Evolutionary conservation across 2,329 filamentous ascomycete species (phyloP).

Genomic region (Cladosporium velox): DNA sequence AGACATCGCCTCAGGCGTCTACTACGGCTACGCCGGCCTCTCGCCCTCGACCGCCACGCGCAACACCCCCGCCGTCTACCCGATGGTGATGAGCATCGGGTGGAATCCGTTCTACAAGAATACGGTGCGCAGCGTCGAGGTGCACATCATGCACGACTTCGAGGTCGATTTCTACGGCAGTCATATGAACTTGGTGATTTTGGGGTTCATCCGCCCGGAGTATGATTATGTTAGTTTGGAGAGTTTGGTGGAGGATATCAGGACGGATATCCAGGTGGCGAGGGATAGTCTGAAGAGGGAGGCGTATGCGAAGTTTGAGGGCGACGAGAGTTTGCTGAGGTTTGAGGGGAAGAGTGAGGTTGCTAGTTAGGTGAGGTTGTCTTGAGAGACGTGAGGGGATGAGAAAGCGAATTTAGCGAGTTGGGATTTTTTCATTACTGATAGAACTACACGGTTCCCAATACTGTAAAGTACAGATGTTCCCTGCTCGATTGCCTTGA

Average conservation of each 20-base stretch:
- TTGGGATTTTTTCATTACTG: neutral
- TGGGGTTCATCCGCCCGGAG: conserved; percentile 88
- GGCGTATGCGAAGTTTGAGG: conserved; percentile 58
- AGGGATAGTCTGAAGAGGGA: conserved; percentile 68
- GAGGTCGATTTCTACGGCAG: conserved; percentile 79
- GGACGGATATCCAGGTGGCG: conserved; percentile 83
- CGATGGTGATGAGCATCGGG: conserved; percentile 91
- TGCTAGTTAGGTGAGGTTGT: conserved; percentile 24
- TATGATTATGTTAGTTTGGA: conserved; percentile 84
- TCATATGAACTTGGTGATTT: conserved; percentile 74
- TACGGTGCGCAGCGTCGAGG: conserved; percentile 70
- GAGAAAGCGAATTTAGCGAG: conserved; percentile 1
- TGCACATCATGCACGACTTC: conserved; percentile 72
- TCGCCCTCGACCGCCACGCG: conserved; percentile 33
- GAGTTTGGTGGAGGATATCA: conserved; percentile 83
- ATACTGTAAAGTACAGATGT: neutral
- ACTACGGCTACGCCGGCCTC: conserved; percentile 88
- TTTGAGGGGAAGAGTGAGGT: conserved; percentile 37
- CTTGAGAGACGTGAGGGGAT: too few species aligned
- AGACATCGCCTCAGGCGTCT: conserved; percentile 74
- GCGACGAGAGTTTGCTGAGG: conserved; percentile 44
- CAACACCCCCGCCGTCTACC: conserved; percentile 57
- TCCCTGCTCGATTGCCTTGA: neutral
- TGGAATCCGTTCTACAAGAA: conserved; percentile 99
- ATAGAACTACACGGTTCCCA: neutral